Evolutionary conservation across 2,329 filamentous ascomycete genomes (phyloP).

Genomic region (Bipolaris oryzae): DNA sequence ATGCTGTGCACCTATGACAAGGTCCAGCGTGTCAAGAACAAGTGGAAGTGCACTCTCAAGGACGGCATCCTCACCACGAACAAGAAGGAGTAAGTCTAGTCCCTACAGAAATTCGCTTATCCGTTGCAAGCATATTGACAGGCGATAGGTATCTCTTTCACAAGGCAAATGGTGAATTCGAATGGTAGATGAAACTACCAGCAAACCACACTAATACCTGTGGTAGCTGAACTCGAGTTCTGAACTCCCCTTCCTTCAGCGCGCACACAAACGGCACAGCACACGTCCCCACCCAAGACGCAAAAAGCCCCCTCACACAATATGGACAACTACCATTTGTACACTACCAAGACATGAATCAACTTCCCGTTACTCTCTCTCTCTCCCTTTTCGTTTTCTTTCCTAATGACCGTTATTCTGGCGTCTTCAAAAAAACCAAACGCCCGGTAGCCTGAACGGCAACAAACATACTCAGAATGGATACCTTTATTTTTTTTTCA

Average conservation of each 20-base stretch:
- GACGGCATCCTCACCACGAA: slow-evolving; percentile 94
- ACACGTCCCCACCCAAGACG: slow-evolving; percentile 10
- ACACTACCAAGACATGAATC: slow-evolving; percentile 1
- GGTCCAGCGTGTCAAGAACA: slow-evolving; percentile 98
- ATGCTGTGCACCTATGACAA: slow-evolving; percentile 99
- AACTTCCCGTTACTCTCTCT: not conserved
- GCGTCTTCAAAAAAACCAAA: not conserved
- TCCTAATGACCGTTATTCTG: not conserved
- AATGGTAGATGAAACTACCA: slow-evolving; percentile 70
- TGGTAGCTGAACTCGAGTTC: slow-evolving; percentile 34
- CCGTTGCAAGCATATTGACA: slow-evolving; percentile 10
- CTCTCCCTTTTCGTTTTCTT: not conserved
- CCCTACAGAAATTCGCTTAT: no score
- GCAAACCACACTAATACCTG: slow-evolving; percentile 22
- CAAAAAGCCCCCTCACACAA: not conserved
- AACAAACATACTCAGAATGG: slow-evolving; percentile 4
- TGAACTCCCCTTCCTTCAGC: slow-evolving; percentile 2
- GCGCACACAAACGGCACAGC: slow-evolving; percentile 6
- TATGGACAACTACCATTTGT: slow-evolving; percentile 1
- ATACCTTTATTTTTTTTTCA: slow-evolving; percentile 2
- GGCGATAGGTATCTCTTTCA: slow-evolving; percentile 83
- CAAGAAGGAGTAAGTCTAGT: slow-evolving; percentile 75
- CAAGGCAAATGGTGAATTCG: slow-evolving; percentile 95
- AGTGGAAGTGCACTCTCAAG: slow-evolving; percentile 94
- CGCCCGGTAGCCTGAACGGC: not conserved